Evolutionary conservation across 2,329 filamentous ascomycete species (phyloP), one percentile per base, ranked within the genome.

Genomic region (Phialophora tarda): DNA sequence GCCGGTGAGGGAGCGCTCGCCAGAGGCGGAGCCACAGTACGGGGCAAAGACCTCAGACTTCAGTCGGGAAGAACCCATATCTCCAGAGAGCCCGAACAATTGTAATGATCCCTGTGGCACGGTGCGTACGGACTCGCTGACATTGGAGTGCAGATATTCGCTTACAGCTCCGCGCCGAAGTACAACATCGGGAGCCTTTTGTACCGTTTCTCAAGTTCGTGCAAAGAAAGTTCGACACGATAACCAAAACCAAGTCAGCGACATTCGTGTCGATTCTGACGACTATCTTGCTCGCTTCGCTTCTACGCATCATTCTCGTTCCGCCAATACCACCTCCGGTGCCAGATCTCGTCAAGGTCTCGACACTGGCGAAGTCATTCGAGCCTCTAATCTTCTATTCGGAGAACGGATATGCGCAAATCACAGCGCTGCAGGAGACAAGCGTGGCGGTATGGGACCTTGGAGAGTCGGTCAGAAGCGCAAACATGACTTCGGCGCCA

Each of bases 301-400:
- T 89, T 24, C 77, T 91, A 72, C 86, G 88, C 68, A 84, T 86
- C 10, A 80, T 96, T 17, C 86, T 91, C 59, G 84, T 90, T 65
- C 91, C 92, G 11, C 89, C 88, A 32, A 78, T 82, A 4, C 83
- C 86, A 44, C 88, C 83, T 12, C 86, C 91, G 0, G 89, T 91
- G 1, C 92, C 92, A 0, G 93, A 97, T 76, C 84, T 98, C 17
- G 90, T 97, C 75, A 97, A 96, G 77, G 90, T 97, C 26, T 93
- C 93, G 3, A 89, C 90, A 59, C 87, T 98, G 71, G 93, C 93
- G 57, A 92, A 92, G 73, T 92, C 92, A 10, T 96, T 97, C 75
- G 94, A 97, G 77, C 94, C 94, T 5, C 85, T 97, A 53, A 96
- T 98, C 69, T 95, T 95, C 81, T 97, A 96, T 76, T 96, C 93